These are phyloP conservation scores for Penicillium frequentans DNA, from an alignment of 2,329 filamentous ascomycete species.

Conservation along the genomic window DNA sequence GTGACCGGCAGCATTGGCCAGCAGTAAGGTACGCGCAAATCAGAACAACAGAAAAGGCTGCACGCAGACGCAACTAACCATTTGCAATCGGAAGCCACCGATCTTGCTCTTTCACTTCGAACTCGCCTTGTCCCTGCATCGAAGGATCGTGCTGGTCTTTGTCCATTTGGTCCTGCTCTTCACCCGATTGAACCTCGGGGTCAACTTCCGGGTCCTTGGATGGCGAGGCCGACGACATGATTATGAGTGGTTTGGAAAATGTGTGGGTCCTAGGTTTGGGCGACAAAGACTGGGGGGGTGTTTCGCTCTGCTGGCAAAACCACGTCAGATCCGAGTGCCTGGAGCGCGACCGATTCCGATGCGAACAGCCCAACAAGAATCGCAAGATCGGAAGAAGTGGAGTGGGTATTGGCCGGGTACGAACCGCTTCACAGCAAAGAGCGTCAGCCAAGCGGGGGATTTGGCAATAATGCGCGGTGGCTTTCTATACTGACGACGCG, in stretches of 20 bases:
- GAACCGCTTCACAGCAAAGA: slow-evolving; percentile 36
- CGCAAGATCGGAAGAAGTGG: slow-evolving; percentile 13
- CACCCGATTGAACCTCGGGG: slow-evolving; percentile 88
- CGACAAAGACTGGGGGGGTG: slow-evolving; percentile 31
- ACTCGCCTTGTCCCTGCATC: slow-evolving; percentile 77
- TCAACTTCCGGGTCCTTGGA: slow-evolving; percentile 87
- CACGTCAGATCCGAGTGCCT: slow-evolving; percentile 43
- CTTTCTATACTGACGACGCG: slow-evolving; percentile 28
- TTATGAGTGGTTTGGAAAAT: slow-evolving; percentile 58
- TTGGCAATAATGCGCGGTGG: slow-evolving; percentile 30
- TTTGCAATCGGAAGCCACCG: slow-evolving; percentile 99
- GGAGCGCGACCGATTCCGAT: slow-evolving; percentile 27
- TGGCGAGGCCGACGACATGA: slow-evolving; percentile 94
- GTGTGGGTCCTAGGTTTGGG: slow-evolving; percentile 36
- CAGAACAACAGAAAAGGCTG: slow-evolving; percentile 41
- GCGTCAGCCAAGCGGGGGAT: slow-evolving; percentile 30
- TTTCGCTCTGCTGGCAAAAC: slow-evolving; percentile 43
- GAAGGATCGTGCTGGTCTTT: slow-evolving; percentile 62
- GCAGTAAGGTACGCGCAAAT: slow-evolving; percentile 54
- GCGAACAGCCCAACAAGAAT: slow-evolving; percentile 24
- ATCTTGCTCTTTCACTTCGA: slow-evolving; percentile 99
- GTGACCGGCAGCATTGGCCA: slow-evolving; percentile 26
- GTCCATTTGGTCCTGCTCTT: slow-evolving; percentile 89
- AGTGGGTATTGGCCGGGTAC: slow-evolving; percentile 37
- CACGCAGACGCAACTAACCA: slow-evolving; percentile 71